Evolutionary conservation across 805 yeast genomes (phyloP), one percentile per base, ranked within the genome.

Genomic region (Tetrapisispora pingtungensis): DNA sequence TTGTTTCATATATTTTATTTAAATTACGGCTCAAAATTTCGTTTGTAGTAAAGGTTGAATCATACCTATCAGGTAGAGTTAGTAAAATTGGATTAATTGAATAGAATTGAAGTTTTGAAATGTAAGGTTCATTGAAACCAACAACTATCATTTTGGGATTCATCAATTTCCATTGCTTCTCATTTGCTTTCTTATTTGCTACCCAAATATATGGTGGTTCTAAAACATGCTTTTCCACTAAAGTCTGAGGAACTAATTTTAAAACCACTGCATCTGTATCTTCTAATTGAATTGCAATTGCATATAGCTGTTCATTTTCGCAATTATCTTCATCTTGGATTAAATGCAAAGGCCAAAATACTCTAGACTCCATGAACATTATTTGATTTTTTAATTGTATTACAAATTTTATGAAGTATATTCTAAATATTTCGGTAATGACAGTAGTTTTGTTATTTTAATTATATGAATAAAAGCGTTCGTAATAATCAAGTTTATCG

Each of bases 21-120:
- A 35, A n/a, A n/a, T n/a, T n/a, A n/a, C n/a, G n/a, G n/a, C n/a
- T n/a, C n/a, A n/a, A n/a, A n/a, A n/a, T n/a, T n/a, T n/a, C n/a
- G n/a, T n/a, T n/a, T n/a, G n/a, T n/a, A n/a, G n/a, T n/a, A n/a
- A n/a, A n/a, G n/a, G n/a, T n/a, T n/a, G n/a, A n/a, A 8, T 15
- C 40, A 26, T 4, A 18, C 43, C 58, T 56, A 40, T 63, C 70
- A 2, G 67, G 64, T 13, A 73, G 58, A 14, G 80, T 81, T 10
- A 88, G 70, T 3, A 77, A 65, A 3, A 87, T 83, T 0, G 96
- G 94, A n/a, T 71, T 66, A 3, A 80, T 58, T 0, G 96, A 80
- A 50, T 77, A 82, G 58, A 84, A 86, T 51, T 88, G 95, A 70
- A 89, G 71, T 46, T 75, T 73, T 26, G 70, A 70, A 17, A 82